Conservation (phyloP, 805 yeast genomes). For the Sugiyamaella lignohabitans region DNA sequence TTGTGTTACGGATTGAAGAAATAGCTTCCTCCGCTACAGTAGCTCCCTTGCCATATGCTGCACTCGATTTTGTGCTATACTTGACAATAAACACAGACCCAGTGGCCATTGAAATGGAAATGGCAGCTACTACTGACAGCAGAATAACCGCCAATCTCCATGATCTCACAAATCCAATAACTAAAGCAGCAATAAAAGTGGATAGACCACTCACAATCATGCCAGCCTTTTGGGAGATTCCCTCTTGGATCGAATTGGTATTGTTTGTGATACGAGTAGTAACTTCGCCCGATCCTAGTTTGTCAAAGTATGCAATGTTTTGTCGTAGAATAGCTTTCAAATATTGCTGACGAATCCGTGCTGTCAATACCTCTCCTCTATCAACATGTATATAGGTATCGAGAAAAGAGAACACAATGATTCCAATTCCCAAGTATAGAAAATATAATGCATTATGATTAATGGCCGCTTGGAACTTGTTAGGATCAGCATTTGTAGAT, state of each 20-base stretch:
- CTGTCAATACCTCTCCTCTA: constrained; percentile 37
- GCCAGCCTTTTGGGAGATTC: constrained; percentile 38
- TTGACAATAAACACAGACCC: constrained; percentile 30
- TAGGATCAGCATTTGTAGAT: constrained; percentile 19
- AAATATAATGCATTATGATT: constrained; percentile 35
- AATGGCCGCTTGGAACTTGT: constrained; percentile 30
- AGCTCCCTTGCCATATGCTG: constrained; percentile 31
- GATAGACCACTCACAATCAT: constrained; percentile 34
- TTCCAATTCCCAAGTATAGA: constrained; percentile 36
- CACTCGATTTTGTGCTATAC: constrained; percentile 20
- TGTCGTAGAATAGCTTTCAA: constrained; percentile 34
- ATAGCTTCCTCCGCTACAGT: constrained; percentile 38
- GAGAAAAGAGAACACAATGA: constrained; percentile 27
- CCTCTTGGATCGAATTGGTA: constrained; percentile 37
- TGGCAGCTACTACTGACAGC: constrained; percentile 30
- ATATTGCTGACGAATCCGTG: constrained; percentile 35
- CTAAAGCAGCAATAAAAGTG: constrained; percentile 34
- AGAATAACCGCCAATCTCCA: constrained; percentile 34
- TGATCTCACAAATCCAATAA: constrained; percentile 32
- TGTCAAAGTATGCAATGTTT: constrained; percentile 38
- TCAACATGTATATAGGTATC: constrained; percentile 35
- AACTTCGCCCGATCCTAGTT: constrained; percentile 38
- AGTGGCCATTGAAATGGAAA: constrained; percentile 25
- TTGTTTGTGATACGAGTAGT: constrained; percentile 39
- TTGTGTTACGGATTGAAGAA: constrained; percentile 36